A percentile compares a stretch with the other conserved stretches of the same genome.
phyloP scores from a whole-genome alignment of 805 yeast species.

The Isabelozyma gotoi region DNA sequence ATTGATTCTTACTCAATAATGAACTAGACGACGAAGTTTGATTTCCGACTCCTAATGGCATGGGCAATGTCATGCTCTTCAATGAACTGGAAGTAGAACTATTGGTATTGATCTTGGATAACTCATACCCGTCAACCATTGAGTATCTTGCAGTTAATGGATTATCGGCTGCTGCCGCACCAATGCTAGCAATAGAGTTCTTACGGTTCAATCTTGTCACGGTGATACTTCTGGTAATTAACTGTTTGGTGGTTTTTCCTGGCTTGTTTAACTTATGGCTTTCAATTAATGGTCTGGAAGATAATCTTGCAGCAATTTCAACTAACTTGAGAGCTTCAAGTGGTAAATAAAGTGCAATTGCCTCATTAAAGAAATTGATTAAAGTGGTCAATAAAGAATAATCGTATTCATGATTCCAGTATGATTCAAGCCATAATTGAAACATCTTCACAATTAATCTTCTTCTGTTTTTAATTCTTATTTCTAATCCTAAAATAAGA shows the following conservation, averaged over 20 bases:
- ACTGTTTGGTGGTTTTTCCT: conserved; percentile 18
- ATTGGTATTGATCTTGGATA: conserved; percentile 50
- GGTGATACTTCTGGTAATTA: conserved; percentile 53
- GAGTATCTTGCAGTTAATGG: conserved; percentile 35
- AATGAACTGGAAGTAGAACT: conserved; percentile 42
- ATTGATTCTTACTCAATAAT: conserved; percentile 38
- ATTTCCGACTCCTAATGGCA: conserved; percentile 45
- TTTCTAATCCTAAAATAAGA: conserved; percentile 18
- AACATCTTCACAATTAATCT: conserved; percentile 66
- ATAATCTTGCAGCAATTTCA: conserved; percentile 60
- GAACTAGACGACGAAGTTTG: conserved; percentile 40
- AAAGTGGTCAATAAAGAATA: conserved; percentile 62
- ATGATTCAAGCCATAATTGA: conserved; percentile 85
- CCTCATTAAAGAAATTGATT: conserved; percentile 79
- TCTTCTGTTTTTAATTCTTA: conserved; percentile 56
- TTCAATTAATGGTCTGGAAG: conserved; percentile 54
- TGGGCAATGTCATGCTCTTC: conserved; percentile 40
- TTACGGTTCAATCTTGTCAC: conserved; percentile 35
- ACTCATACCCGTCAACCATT: conserved; percentile 58
- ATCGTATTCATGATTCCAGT: conserved; percentile 73
- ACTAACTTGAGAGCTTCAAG: conserved; percentile 62
- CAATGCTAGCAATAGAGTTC: conserved; percentile 25
- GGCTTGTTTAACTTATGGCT: conserved; percentile 22
- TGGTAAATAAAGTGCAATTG: conserved; percentile 59
- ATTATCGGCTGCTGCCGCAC: conserved; percentile 21